A percentile compares a stretch with the other conserved stretches of the same genome.
Conservation (phyloP, 2,329 filamentous ascomycete genomes). For the Venturia carpophila region DNA sequence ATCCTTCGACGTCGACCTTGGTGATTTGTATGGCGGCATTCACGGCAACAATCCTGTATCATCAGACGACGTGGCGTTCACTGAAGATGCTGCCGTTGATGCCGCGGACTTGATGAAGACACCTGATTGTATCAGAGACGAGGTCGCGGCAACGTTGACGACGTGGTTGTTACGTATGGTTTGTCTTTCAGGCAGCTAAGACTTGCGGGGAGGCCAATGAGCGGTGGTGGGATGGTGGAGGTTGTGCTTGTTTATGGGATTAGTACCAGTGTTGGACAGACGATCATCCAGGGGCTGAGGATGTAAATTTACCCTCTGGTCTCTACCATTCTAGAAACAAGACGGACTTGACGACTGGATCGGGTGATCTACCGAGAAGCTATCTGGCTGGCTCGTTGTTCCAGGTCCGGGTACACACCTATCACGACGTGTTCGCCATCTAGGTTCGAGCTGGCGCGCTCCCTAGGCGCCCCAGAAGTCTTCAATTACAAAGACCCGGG, state of each 20-base stretch:
- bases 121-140: too few species aligned
- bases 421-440: neutral
- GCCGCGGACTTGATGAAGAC: too few species aligned
- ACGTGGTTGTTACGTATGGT: too few species aligned
- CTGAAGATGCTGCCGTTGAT: too few species aligned
- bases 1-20: neutral
- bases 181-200: too few species aligned
- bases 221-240: too few species aligned
- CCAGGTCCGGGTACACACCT: neutral
- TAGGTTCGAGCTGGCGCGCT: neutral
- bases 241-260: neutral
- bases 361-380: too few species aligned
- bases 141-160: too few species aligned
- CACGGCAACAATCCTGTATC: neutral
- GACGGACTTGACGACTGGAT: too few species aligned
- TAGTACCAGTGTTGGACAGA: neutral
- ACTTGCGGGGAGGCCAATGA: too few species aligned
- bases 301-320: too few species aligned
- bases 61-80: neutral
- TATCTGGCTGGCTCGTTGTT: neutral
- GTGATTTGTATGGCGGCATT: neutral
- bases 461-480: neutral
- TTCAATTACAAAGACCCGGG: neutral
- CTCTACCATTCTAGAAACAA: too few species aligned
- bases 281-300: neutral